These are phyloP conservation scores for Botryosphaeria dothidea DNA, from an alignment of 2,329 filamentous ascomycete species.

Conservation along the genomic window DNA sequence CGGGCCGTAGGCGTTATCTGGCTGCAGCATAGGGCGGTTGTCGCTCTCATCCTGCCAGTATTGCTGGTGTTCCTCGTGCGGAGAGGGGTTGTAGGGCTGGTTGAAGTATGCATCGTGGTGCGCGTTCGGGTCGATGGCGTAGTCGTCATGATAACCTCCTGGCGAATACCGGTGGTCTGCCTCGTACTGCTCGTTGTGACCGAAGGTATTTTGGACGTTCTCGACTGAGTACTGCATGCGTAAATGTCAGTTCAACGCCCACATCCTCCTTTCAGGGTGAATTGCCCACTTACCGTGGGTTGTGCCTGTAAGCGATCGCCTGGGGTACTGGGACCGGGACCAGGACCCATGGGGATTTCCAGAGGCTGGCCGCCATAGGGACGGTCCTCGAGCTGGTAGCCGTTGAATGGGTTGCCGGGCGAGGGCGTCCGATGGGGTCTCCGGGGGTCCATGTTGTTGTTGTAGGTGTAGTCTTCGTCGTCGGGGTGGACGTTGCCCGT, in stretches of 20 bases:
- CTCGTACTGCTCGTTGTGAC: constrained; percentile 63
- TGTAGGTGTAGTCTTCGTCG: constrained; percentile 24
- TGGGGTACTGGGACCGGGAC: constrained; percentile 55
- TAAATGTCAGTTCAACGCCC: constrained; percentile 20
- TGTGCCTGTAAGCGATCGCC: constrained; percentile 80
- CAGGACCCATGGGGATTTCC: constrained; percentile 68
- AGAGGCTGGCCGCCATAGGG: constrained; percentile 63
- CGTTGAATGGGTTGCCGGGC: constrained; percentile 71
- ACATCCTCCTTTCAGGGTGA: background rate
- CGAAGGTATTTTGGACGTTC: constrained; percentile 64
- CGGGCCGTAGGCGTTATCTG: constrained; percentile 62
- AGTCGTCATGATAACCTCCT: constrained; percentile 47
- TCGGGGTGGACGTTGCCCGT: constrained; percentile 17
- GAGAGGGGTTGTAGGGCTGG: constrained; percentile 74
- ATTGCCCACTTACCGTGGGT: constrained; percentile 67
- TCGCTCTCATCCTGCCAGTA: constrained; percentile 72
- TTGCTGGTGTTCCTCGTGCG: constrained; percentile 54
- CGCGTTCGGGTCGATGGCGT: constrained; percentile 72
- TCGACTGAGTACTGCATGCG: constrained; percentile 65
- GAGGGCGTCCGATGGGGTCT: constrained; percentile 67
- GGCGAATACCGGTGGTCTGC: constrained; percentile 48
- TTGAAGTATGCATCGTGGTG: constrained; percentile 89
- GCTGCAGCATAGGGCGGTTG: constrained; percentile 72
- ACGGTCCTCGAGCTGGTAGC: constrained; percentile 81
- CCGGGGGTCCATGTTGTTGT: constrained; percentile 53